These are phyloP conservation scores for Tritrichomonas musculus DNA, from an alignment of 208 protist genomes.

Conservation along the genomic window DNA sequence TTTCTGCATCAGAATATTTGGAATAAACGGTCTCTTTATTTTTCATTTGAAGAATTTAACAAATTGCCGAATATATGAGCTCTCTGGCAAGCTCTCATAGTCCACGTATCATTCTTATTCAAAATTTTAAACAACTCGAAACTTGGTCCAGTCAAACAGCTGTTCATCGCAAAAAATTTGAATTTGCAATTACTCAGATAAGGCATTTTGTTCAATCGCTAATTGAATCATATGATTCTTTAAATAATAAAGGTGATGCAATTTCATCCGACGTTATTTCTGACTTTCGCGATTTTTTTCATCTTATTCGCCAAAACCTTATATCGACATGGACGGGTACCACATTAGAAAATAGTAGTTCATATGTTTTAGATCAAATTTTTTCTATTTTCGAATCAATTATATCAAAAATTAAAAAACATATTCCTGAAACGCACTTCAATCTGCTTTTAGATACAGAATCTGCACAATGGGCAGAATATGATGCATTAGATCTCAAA, in stretches of 20 bases:
- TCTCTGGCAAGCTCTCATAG: too few relatives aligned
- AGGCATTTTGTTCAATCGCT: not conserved
- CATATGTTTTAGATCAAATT: not conserved
- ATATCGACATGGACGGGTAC: not conserved
- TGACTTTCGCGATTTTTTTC: not conserved
- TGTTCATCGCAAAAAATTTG: constrained; percentile 4
- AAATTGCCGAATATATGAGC: too few relatives aligned
- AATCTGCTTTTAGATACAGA: not conserved
- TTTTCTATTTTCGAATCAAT: not conserved
- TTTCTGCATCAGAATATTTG: too few relatives aligned
- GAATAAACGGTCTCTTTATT: too few relatives aligned
- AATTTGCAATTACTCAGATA: not conserved
- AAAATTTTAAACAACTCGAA: not conserved
- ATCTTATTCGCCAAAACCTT: not conserved
- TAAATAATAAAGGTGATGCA: not conserved
- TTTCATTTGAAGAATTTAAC: too few relatives aligned
- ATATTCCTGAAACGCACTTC: not conserved
- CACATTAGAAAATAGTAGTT: not conserved
- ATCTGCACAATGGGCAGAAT: not conserved
- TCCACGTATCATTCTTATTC: too few relatives aligned
- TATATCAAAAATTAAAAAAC: not conserved
- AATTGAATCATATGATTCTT: not conserved
- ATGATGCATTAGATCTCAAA: not conserved
- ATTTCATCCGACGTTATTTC: not conserved
- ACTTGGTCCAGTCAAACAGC: not conserved